These are phyloP conservation scores for Ogataea trehalophila DNA, from an alignment of 805 yeast species.

Conservation along the genomic window DNA sequence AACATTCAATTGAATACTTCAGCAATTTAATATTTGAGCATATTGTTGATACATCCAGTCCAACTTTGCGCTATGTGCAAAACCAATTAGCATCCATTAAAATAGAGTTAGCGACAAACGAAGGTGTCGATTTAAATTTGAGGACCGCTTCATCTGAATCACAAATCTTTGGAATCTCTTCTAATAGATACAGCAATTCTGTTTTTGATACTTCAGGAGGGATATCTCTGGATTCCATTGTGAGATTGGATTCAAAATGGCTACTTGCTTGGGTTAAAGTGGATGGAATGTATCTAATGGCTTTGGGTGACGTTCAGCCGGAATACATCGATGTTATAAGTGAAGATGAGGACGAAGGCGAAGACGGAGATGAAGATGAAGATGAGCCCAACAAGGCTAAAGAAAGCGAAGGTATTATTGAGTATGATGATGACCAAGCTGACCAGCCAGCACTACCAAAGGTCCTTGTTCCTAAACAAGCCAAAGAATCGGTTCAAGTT, in stretches of 20 bases:
- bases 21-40: slow-evolving; percentile 25
- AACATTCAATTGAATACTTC: not conserved
- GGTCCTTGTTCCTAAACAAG: not conserved
- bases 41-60: slow-evolving; percentile 19
- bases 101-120: slow-evolving; percentile 5
- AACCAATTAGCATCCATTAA: slow-evolving; percentile 18
- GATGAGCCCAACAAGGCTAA: slow-evolving; percentile 2
- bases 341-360: slow-evolving; percentile 28
- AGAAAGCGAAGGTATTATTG: not conserved
- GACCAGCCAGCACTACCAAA: not conserved
- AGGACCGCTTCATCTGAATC: not conserved
- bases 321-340: slow-evolving; percentile 25
- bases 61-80: slow-evolving; percentile 24
- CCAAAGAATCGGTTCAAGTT: slow-evolving; percentile 2
- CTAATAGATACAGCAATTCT: slow-evolving; percentile 1
- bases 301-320: slow-evolving; percentile 12
- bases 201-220: slow-evolving; percentile 22
- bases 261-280: slow-evolving; percentile 27
- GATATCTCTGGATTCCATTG: slow-evolving; percentile 20
- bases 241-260: slow-evolving; percentile 28
- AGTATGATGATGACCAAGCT: not conserved
- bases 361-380: slow-evolving; percentile 10
- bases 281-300: slow-evolving; percentile 15
- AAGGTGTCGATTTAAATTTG: slow-evolving; percentile 2
- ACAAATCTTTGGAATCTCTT: too few relatives aligned